Conservation (phyloP, 2,329 filamentous ascomycete species). For the Talaromyces marneffei region DNA sequence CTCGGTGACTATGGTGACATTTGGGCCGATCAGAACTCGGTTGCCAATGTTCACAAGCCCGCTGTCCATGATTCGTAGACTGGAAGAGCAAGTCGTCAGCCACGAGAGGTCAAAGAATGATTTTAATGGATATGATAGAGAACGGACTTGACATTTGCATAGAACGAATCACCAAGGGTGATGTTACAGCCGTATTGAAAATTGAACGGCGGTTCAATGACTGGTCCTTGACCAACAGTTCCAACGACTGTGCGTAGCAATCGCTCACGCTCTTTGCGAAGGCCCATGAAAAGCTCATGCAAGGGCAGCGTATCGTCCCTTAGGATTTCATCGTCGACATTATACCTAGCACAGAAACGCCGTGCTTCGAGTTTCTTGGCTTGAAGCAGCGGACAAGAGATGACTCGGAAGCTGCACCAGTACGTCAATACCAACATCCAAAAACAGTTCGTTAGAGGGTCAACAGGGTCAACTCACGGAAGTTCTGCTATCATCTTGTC, state of each 20-base stretch:
- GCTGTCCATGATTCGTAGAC: constrained; percentile 41
- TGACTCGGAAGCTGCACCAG: constrained; percentile 10
- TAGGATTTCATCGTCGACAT: constrained; percentile 14
- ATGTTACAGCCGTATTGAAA: constrained; percentile 64
- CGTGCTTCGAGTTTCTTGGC: constrained; percentile 14
- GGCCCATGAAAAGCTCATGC: constrained; percentile 11
- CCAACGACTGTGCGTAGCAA: constrained; percentile 16
- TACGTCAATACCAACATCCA: background rate
- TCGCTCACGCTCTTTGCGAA: constrained; percentile 14
- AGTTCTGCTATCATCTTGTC: constrained; percentile 14
- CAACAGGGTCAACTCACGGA: constrained; percentile 12
- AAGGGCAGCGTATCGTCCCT: constrained; percentile 12
- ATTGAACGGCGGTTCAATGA: constrained; percentile 56
- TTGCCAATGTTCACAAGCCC: constrained; percentile 46
- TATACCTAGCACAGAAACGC: constrained; percentile 16
- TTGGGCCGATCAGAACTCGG: constrained; percentile 46
- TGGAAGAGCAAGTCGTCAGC: background rate
- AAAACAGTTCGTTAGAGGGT: background rate
- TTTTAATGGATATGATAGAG: background rate
- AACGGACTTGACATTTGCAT: constrained; percentile 34
- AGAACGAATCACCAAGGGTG: constrained; percentile 54
- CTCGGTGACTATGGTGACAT: constrained; percentile 46
- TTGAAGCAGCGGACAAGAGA: constrained; percentile 12
- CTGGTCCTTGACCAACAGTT: constrained; percentile 9
- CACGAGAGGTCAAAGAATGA: too few relatives aligned